Conservation (phyloP, 768 basidiomycete species). For the Xanthoconium stramineum region DNA sequence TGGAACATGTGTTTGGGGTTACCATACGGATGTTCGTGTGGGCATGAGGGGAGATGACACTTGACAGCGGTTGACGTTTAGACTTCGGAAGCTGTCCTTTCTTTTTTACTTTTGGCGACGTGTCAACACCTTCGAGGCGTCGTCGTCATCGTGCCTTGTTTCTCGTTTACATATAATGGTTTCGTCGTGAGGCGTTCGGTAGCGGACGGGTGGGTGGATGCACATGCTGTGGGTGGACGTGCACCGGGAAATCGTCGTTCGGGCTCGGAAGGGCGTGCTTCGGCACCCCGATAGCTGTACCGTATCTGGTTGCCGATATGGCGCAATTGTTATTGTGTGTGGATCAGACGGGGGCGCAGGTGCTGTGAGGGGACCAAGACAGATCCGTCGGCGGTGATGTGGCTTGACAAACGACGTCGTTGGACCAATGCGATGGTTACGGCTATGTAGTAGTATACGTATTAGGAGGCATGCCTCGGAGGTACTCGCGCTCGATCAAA, state of each 20-base stretch:
- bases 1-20: slow-evolving; percentile 12
- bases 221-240: slow-evolving; percentile 13
- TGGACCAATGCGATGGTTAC: neutral
- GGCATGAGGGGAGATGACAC: neutral
- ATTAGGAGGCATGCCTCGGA: neutral
- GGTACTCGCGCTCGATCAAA: slow-evolving; percentile 2
- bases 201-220: slow-evolving; percentile 21
- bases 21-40: neutral
- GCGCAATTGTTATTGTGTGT: neutral
- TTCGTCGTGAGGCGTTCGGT: slow-evolving; percentile 6
- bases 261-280: neutral
- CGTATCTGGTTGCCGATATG: neutral
- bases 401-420: neutral
- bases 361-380: neutral
- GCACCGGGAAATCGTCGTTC: neutral
- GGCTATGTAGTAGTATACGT: neutral
- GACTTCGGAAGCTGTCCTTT: slow-evolving; percentile 8
- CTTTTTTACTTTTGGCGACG: neutral
- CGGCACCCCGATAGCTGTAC: neutral
- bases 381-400: slow-evolving; percentile 12
- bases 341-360: neutral
- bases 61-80: slow-evolving; percentile 8
- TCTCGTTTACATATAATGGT: neutral
- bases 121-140: slow-evolving; percentile 9
- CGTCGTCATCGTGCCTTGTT: neutral